A percentile compares a stretch with the other conserved stretches of the same genome.
Conservation (phyloP, 2,329 filamentous ascomycete genomes). For the Rhinocladiella mackenziei region DNA sequence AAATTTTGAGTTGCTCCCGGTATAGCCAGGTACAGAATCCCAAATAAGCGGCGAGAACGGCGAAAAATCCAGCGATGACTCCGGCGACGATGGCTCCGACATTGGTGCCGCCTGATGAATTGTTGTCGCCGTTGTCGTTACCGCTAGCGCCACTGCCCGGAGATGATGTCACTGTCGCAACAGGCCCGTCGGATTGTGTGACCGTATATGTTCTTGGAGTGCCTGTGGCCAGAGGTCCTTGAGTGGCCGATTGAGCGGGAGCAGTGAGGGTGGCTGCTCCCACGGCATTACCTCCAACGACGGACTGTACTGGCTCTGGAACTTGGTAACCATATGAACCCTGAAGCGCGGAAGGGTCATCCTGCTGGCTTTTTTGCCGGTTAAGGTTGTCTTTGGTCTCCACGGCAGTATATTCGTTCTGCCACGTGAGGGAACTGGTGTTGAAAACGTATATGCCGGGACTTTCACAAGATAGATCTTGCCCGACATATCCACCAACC, state of each 20-base stretch:
- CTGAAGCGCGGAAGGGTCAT: constrained; percentile 55
- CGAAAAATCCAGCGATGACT: constrained; percentile 63
- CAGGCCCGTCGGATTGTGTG: constrained; percentile 41
- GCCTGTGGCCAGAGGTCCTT: constrained; percentile 67
- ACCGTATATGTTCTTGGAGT: constrained; percentile 66
- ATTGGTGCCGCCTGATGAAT: constrained; percentile 39
- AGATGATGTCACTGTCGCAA: constrained; percentile 38
- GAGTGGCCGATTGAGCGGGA: constrained; percentile 60
- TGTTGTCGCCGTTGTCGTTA: constrained; percentile 35
- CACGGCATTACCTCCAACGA: constrained; percentile 62
- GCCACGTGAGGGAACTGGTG: constrained; percentile 65
- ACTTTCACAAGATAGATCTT: constrained; percentile 59
- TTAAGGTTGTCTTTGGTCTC: constrained; percentile 46
- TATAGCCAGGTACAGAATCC: constrained; percentile 76
- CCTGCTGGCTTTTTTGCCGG: constrained; percentile 50
- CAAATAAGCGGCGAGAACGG: constrained; percentile 64
- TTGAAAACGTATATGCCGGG: constrained; percentile 75
- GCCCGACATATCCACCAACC: constrained; percentile 66
- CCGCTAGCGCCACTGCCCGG: constrained; percentile 45
- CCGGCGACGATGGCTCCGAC: constrained; percentile 55
- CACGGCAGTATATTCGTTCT: constrained; percentile 63
- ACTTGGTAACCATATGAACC: constrained; percentile 65
- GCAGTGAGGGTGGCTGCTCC: constrained; percentile 68
- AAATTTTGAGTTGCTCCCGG: constrained; percentile 64
- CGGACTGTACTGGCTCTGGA: constrained; percentile 57